These are phyloP conservation scores for Colletotrichum agaves DNA, from an alignment of 2,329 filamentous ascomycete genomes.

Conservation along the genomic window DNA sequence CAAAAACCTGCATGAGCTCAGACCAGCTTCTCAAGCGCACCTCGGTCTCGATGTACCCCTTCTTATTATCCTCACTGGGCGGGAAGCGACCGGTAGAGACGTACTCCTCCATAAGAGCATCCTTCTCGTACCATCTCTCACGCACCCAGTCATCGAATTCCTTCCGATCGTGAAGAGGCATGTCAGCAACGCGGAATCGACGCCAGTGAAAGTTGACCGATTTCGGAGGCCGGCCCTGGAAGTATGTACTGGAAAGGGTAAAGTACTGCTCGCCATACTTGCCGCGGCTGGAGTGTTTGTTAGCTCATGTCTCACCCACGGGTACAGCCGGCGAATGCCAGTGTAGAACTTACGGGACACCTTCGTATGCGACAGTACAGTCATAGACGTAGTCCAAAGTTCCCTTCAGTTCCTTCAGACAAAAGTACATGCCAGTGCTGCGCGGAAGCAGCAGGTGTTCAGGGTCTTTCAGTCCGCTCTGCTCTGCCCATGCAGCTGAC, in stretches of 20 bases:
- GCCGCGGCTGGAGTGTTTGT: conserved; percentile 65
- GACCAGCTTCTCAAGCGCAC: conserved; percentile 64
- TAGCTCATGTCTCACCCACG: conserved; percentile 12
- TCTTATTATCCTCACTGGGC: conserved; percentile 53
- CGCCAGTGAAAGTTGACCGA: conserved; percentile 98
- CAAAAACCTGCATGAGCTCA: conserved; percentile 67
- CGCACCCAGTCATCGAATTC: conserved; percentile 87
- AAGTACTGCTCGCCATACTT: conserved; percentile 93
- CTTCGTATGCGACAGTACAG: conserved; percentile 96
- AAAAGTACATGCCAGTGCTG: conserved; percentile 84
- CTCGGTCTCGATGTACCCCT: conserved; percentile 66
- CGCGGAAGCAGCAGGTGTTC: conserved; percentile 81
- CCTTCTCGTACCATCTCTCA: conserved; percentile 92
- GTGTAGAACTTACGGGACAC: conserved; percentile 77
- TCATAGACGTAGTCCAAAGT: conserved; percentile 88
- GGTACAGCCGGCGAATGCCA: background rate
- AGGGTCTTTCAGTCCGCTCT: conserved; percentile 77
- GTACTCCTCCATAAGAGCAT: conserved; percentile 87
- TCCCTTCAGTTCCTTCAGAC: conserved; percentile 77
- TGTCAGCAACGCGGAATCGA: conserved; percentile 81
- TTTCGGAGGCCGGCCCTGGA: conserved; percentile 88
- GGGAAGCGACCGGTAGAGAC: conserved; percentile 83
- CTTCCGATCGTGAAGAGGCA: conserved; percentile 79
- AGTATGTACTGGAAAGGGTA: conserved; percentile 85
- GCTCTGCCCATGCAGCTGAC: conserved; percentile 80